Percentiles rank a stretch among this genome's conserved stretches.
phyloP scores from a whole-genome alignment of 176 grass and related monocot species.

The Juncus inflexus region DNA sequence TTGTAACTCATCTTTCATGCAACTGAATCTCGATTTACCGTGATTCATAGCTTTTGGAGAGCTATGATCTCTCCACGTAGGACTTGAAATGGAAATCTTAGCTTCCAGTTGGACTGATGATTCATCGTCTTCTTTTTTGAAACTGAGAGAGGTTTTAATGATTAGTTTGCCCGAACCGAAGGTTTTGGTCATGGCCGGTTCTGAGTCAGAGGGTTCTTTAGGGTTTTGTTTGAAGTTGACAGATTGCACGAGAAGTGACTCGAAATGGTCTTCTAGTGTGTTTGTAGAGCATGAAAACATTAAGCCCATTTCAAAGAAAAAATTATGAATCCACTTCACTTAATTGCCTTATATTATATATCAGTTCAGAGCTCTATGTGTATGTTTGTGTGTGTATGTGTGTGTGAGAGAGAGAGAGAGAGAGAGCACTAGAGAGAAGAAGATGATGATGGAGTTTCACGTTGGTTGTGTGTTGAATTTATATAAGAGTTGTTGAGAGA shows the following conservation, averaged over 20 bases:
- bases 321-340: background rate
- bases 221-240: constrained; percentile 11
- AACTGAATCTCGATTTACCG: constrained; percentile 37
- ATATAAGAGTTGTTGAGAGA: background rate
- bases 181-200: constrained; percentile 41
- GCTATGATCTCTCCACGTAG: background rate
- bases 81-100: constrained; percentile 49
- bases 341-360: background rate
- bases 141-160: constrained; percentile 66
- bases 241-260: constrained; percentile 25
- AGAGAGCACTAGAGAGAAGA: background rate
- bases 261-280: constrained; percentile 17
- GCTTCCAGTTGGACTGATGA: constrained; percentile 48
- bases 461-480: too few species aligned
- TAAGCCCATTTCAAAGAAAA: constrained; percentile 15
- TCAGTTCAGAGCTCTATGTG: background rate
- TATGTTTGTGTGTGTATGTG: background rate
- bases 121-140: constrained; percentile 40
- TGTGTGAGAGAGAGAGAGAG: background rate
- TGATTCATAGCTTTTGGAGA: background rate
- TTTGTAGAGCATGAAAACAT: constrained; percentile 17
- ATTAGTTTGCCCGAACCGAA: constrained; percentile 68
- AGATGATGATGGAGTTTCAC: too few species aligned
- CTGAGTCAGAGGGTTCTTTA: background rate
- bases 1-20: constrained; percentile 15